Conservation (phyloP, 768 basidiomycete genomes). For the Antrodiella citrinella region DNA sequence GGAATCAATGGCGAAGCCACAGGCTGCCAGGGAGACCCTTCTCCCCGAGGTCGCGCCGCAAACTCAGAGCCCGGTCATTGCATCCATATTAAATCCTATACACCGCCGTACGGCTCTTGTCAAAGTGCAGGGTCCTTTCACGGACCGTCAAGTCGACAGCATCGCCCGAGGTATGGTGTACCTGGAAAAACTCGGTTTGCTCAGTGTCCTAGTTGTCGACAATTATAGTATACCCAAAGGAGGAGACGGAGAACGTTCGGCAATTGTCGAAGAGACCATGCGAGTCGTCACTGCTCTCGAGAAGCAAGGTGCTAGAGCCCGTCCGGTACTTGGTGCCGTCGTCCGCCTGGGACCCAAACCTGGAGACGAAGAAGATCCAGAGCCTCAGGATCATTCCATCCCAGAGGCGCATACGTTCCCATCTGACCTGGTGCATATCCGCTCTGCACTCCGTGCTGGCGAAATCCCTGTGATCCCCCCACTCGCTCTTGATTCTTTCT, state of each 20-base stretch:
- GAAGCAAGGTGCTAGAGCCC: conserved; percentile 75
- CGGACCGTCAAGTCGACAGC: conserved; percentile 86
- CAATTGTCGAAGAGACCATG: conserved; percentile 74
- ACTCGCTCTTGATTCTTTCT: conserved; percentile 86
- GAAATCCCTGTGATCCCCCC: conserved; percentile 96
- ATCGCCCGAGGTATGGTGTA: conserved; percentile 91
- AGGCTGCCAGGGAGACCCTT: conserved; percentile 11
- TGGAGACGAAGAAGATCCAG: conserved; percentile 23
- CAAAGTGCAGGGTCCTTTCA: conserved; percentile 95
- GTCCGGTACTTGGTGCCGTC: conserved; percentile 82
- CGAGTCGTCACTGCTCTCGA: conserved; percentile 78
- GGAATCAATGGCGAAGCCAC: conserved; percentile 19
- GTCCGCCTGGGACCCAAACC: conserved; percentile 80
- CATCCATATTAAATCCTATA: conserved; percentile 79
- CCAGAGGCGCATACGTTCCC: conserved; percentile 79
- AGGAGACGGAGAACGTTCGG: conserved; percentile 58
- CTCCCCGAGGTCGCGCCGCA: conserved; percentile 30
- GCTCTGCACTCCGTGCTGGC: conserved; percentile 83
- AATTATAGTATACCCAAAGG: conserved; percentile 69
- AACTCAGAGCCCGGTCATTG: conserved; percentile 45
- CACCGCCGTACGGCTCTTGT: conserved; percentile 86
- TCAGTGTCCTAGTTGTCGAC: conserved; percentile 93
- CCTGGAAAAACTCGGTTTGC: conserved; percentile 90
- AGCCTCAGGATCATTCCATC: conserved; percentile 27
- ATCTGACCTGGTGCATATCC: conserved; percentile 74